phyloP scores from a whole-genome alignment of 2,329 filamentous ascomycete genomes.

The Talaromyces funiculosus region DNA sequence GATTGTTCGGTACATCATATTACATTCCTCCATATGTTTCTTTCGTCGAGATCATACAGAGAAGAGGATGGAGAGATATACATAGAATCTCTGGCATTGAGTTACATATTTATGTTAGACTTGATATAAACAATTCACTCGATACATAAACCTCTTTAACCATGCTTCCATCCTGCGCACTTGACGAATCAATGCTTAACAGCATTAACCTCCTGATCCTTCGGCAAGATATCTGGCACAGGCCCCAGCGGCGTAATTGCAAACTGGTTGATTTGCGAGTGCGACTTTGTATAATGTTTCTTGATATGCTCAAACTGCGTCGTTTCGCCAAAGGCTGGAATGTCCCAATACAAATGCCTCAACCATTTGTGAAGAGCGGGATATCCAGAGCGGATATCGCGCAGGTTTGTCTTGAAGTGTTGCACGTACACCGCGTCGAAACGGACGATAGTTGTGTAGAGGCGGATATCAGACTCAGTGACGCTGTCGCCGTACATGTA shows the following conservation, averaged over 20 bases:
- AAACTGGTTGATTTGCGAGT: constrained; percentile 59
- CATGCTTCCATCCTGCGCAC: neutral
- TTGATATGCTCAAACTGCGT: constrained; percentile 96
- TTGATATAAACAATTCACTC: neutral
- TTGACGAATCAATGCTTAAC: constrained; percentile 11
- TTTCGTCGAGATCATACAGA: neutral
- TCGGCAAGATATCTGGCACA: constrained; percentile 69
- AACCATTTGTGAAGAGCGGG: constrained; percentile 77
- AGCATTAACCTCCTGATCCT: constrained; percentile 66
- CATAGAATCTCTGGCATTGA: neutral
- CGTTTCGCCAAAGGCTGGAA: constrained; percentile 70
- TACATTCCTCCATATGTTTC: neutral
- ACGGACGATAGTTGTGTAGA: constrained; percentile 67
- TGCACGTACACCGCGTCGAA: constrained; percentile 79
- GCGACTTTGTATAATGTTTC: constrained; percentile 64
- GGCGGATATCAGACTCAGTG: constrained; percentile 76
- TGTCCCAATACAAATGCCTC: constrained; percentile 76
- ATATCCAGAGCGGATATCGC: constrained; percentile 78
- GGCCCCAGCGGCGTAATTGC: constrained; percentile 82
- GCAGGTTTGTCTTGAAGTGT: constrained; percentile 75
- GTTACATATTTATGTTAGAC: neutral
- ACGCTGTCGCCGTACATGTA: constrained; percentile 67
- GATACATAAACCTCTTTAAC: neutral
- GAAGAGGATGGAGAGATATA: neutral
- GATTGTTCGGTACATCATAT: neutral